phyloP scores from a whole-genome alignment of 352 stramenopile genomes.

The Phytophthora fragariae region DNA sequence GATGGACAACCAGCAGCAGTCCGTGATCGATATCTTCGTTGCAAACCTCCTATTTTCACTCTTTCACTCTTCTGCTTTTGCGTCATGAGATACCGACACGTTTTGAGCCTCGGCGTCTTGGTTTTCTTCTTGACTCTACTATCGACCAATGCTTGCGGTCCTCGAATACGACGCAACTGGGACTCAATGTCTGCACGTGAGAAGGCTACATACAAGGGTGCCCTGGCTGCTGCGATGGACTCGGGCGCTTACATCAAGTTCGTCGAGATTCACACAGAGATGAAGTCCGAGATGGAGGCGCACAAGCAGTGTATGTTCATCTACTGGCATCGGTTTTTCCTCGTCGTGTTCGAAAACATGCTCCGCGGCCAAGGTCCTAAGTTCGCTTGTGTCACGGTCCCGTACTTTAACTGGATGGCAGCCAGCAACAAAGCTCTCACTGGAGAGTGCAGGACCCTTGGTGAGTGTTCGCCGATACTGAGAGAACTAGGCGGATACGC shows the following conservation, averaged over 20 bases:
- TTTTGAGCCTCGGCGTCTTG: slow-evolving; percentile 15
- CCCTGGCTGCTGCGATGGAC: slow-evolving; percentile 55
- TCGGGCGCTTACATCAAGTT: slow-evolving; percentile 60
- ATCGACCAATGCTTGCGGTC: slow-evolving; percentile 25
- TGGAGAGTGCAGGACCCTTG: slow-evolving; percentile 54
- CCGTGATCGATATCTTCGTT: not conserved
- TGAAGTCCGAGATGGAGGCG: slow-evolving; percentile 50
- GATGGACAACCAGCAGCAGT: not conserved
- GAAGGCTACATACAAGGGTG: slow-evolving; percentile 51
- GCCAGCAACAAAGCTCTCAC: slow-evolving; percentile 46
- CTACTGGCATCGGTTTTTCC: slow-evolving; percentile 78
- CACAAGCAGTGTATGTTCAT: slow-evolving; percentile 78
- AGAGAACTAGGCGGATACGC: slow-evolving; percentile 47
- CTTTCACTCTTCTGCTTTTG: not conserved
- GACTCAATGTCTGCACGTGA: slow-evolving; percentile 39
- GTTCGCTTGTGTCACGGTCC: slow-evolving; percentile 73
- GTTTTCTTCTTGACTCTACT: slow-evolving; percentile 8
- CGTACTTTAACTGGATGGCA: slow-evolving; percentile 79
- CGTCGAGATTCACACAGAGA: slow-evolving; percentile 64
- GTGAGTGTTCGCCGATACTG: slow-evolving; percentile 50
- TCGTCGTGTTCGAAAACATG: slow-evolving; percentile 84
- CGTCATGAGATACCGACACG: slow-evolving; percentile 22
- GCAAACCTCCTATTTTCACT: not conserved
- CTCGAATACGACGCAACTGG: slow-evolving; percentile 56
- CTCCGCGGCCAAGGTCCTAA: slow-evolving; percentile 53